These are phyloP conservation scores for Gnomoniopsis smithogilvyi DNA, from an alignment of 2,329 filamentous ascomycete genomes.

Conservation along the genomic window DNA sequence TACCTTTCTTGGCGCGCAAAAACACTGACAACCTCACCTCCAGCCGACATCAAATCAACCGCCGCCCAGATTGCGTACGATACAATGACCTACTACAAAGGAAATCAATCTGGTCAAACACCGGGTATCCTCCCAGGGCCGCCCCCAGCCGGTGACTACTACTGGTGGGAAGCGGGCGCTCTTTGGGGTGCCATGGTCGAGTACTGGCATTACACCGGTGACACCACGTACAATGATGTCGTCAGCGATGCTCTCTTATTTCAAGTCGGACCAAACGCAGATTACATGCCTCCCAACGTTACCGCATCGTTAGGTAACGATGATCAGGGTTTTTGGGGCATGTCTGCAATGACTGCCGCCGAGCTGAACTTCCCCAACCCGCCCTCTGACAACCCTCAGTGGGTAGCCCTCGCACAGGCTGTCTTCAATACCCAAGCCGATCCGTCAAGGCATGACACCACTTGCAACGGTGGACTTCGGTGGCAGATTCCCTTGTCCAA, in stretches of 20 bases:
- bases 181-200: conserved; percentile 68
- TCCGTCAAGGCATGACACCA: conserved; percentile 64
- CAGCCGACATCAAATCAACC: conserved; percentile 44
- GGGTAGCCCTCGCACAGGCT: conserved; percentile 71
- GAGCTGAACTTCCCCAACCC: conserved; percentile 67
- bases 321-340: conserved; percentile 72
- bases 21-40: background rate
- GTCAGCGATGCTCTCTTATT: conserved; percentile 55
- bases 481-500: conserved; percentile 89
- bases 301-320: conserved; percentile 69
- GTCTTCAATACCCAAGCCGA: conserved; percentile 76
- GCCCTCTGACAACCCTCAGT: conserved; percentile 53
- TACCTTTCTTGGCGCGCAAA: background rate
- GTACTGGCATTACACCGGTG: conserved; percentile 67
- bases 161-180: conserved; percentile 73
- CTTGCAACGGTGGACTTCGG: conserved; percentile 72
- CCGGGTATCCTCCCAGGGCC: conserved; percentile 58
- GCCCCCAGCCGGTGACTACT: conserved; percentile 54
- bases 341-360: conserved; percentile 67
- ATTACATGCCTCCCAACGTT: conserved; percentile 77
- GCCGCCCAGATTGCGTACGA: conserved; percentile 48
- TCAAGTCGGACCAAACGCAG: conserved; percentile 68
- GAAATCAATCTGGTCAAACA: conserved; percentile 41
- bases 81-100: conserved; percentile 48
- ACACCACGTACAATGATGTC: conserved; percentile 58